Evolutionary conservation across 1,284 basidiomycete species (phyloP), one percentile per base, ranked within the genome.

Genomic region (Cryptococcus amylolentus): DNA sequence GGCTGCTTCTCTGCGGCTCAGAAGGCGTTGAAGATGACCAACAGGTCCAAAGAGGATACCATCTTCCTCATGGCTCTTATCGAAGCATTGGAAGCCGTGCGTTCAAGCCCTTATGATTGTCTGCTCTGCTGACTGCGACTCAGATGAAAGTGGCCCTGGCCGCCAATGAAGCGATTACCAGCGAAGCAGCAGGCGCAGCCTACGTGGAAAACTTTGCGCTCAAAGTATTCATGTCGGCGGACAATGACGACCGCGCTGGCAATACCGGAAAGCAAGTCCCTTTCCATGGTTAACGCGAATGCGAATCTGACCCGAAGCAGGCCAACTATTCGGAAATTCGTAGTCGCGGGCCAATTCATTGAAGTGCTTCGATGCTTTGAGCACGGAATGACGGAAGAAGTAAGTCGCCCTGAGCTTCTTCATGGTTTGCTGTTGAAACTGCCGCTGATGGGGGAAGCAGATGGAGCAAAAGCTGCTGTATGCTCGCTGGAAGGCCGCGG

Each of bases 181-280:
- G 87, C 63, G 91, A 96, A 67, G 80, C 83, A 2, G 91, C 85
- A 0, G 89, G 89, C 50, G 83, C 86, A 1, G 91, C 92, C 4
- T 93, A 93, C 70, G 84, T 97, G 31, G 92, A 96, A 79, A 93
- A 93, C 78, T 97, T 97, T 80, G 94, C 91, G 1, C 78, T 95
- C 38, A 88, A 84, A 61, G 85, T 98, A 27, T 98, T 98, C 75
- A 80, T 82, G 10, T 81, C 82, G 54, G 94, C 95, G n/a, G 94
- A 98, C 72, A 87, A 89, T 63, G 89, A 94, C 71, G 94, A 97
- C 72, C 81, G 92, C 43, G 81, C 79, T 14, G 91, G 89, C 0
- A 81, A 80, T 51, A 85, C 87, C 13, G 88, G 86, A 46, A 85
- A 86, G 91, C 88, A 66, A 55, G 77, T 69, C 14, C 14, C 16